Evolutionary conservation across 106 monocot species (phyloP).

Genomic region (Acorus calamus): DNA sequence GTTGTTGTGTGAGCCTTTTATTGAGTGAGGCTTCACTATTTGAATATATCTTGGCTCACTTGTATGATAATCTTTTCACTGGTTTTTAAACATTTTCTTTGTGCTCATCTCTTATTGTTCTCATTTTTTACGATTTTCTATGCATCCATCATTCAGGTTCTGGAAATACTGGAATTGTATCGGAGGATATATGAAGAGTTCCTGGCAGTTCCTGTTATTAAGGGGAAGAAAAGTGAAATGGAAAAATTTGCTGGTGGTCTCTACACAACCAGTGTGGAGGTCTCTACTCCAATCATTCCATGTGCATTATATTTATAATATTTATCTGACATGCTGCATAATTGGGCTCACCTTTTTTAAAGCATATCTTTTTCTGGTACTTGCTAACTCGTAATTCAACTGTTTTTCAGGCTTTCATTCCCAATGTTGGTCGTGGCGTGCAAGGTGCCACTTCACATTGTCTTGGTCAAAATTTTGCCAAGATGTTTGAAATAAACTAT

Average conservation of each 20-base stretch:
- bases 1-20: not conserved
- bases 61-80: too few species aligned
- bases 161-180: constrained; percentile 87
- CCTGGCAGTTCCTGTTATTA: constrained; percentile 79
- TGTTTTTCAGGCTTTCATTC: constrained; percentile 68
- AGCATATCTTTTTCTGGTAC: not conserved
- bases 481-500: constrained; percentile 92
- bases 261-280: constrained; percentile 97
- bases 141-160: constrained; percentile 40
- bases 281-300: constrained; percentile 6
- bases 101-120: not conserved
- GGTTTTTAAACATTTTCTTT: too few species aligned
- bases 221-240: constrained; percentile 83
- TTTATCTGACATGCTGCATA: not conserved
- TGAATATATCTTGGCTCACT: not conserved
- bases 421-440: constrained; percentile 88
- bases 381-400: not conserved
- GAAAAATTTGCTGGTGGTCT: constrained; percentile 98
- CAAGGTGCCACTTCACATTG: constrained; percentile 99
- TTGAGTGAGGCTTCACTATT: not conserved
- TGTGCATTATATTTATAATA: not conserved
- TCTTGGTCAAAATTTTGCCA: constrained; percentile 99
- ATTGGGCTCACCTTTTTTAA: not conserved
- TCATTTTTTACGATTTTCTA: not conserved
- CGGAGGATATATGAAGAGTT: constrained; percentile 91